phyloP scores from a whole-genome alignment of 129 eudicot species.

The Artemisia annua region DNA sequence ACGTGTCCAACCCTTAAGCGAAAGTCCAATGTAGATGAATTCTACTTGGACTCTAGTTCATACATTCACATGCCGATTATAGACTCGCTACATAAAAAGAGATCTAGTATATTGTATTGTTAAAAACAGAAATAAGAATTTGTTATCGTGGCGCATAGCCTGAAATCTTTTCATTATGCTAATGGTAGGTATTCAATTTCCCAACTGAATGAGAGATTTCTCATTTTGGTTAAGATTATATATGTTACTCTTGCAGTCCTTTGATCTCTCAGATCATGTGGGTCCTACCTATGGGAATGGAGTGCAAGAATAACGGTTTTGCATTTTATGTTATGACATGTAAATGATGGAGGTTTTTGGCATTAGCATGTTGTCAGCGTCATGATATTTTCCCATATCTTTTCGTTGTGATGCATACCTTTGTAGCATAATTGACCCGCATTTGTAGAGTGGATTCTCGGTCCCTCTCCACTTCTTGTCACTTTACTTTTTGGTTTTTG shows the following conservation, averaged over 20 bases:
- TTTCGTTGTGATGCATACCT: slow-evolving; percentile 17
- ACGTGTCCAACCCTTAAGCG: background rate
- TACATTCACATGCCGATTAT: background rate
- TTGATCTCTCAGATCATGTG: background rate
- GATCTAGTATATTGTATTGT: no score
- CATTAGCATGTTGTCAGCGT: slow-evolving; percentile 29
- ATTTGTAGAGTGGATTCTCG: slow-evolving; percentile 47
- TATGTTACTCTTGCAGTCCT: background rate
- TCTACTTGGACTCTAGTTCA: slow-evolving; percentile 3
- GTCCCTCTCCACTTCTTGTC: slow-evolving; percentile 50
- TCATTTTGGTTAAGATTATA: background rate
- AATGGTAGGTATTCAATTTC: background rate
- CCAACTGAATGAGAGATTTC: background rate
- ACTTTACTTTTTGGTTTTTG: slow-evolving; percentile 26
- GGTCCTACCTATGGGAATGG: slow-evolving; percentile 11
- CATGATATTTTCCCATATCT: slow-evolving; percentile 18
- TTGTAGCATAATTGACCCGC: slow-evolving; percentile 45
- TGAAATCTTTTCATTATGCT: background rate
- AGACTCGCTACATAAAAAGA: background rate
- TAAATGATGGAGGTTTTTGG: slow-evolving; percentile 25
- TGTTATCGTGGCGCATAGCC: background rate
- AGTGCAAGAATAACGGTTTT: slow-evolving; percentile 23
- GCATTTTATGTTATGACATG: slow-evolving; percentile 26
- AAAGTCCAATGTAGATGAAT: background rate
- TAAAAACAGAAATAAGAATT: no score